Percentiles rank a stretch among this genome's conserved stretches.
phyloP scores from a whole-genome alignment of 2,329 filamentous ascomycete genomes.

The Botrytis deweyae region DNA sequence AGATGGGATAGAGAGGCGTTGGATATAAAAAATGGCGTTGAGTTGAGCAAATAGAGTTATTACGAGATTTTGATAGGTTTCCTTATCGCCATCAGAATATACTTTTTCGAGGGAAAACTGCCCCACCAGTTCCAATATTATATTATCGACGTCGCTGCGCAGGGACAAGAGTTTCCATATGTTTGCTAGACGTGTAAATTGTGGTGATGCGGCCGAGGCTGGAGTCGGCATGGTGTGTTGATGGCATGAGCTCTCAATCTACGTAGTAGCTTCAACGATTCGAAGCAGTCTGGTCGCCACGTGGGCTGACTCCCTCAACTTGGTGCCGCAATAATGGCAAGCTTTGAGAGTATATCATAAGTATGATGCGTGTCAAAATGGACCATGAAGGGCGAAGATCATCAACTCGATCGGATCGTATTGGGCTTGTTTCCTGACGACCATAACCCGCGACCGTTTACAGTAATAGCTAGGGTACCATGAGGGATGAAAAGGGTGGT shows the following conservation, averaged over 20 bases:
- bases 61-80: conserved; percentile 42
- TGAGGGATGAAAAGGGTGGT: conserved; percentile 7
- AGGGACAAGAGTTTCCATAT: conserved; percentile 42
- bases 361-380: conserved; percentile 13
- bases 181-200: conserved; percentile 42
- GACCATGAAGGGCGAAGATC: conserved; percentile 21
- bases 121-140: conserved; percentile 45
- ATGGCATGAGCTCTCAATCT: conserved; percentile 18
- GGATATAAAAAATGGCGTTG: conserved; percentile 44
- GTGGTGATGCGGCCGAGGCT: conserved; percentile 40
- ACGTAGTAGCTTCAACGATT: conserved; percentile 16
- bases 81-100: conserved; percentile 41
- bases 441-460: conserved; percentile 19
- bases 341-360: conserved; percentile 19
- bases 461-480: conserved; percentile 18
- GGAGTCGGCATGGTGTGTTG: conserved; percentile 34
- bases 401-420: conserved; percentile 19
- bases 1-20: conserved; percentile 44
- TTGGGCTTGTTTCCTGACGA: conserved; percentile 12
- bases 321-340: conserved; percentile 22
- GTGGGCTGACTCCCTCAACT: conserved; percentile 23
- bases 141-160: conserved; percentile 45
- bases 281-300: conserved; percentile 22
- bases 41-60: conserved; percentile 43
- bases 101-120: conserved; percentile 46